Conservation (phyloP, 2,329 filamentous ascomycete genomes). For the Grosmannia huntii region DNA sequence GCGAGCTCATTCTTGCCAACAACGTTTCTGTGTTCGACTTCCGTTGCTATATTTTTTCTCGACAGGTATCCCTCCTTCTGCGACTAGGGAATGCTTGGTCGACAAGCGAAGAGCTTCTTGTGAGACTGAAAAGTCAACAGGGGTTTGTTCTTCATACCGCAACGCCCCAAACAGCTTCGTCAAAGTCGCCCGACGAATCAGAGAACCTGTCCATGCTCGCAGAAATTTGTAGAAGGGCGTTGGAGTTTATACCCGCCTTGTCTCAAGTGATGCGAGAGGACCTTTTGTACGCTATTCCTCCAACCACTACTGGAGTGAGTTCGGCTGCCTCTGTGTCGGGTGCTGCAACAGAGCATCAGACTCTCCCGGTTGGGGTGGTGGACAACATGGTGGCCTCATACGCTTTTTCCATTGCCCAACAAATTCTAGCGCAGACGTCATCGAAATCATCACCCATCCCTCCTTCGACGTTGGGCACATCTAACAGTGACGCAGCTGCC, state of each 20-base stretch:
- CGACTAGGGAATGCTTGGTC: constrained; percentile 66
- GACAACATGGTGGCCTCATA: constrained; percentile 70
- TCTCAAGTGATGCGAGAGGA: constrained; percentile 72
- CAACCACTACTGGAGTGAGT: constrained; percentile 13
- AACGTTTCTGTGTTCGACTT: constrained; percentile 97
- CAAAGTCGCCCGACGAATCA: constrained; percentile 41
- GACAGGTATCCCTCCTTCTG: constrained; percentile 72
- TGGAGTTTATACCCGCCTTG: constrained; percentile 73
- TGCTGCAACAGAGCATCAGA: not conserved
- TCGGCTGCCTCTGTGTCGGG: constrained; percentile 13
- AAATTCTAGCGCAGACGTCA: constrained; percentile 63
- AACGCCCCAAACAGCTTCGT: constrained; percentile 31
- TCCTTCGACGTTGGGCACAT: constrained; percentile 35
- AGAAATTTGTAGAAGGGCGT: constrained; percentile 70
- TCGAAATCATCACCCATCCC: constrained; percentile 56
- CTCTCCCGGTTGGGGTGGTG: constrained; percentile 36
- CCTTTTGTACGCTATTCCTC: constrained; percentile 44
- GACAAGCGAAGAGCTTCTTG: constrained; percentile 47
- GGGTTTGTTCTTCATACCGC: constrained; percentile 45
- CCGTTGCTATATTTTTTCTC: constrained; percentile 80
- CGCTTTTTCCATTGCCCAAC: constrained; percentile 62
- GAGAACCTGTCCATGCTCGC: constrained; percentile 73
- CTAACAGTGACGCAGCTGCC: constrained; percentile 43
- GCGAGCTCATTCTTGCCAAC: constrained; percentile 84
- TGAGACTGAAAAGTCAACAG: constrained; percentile 49